Base-by-base conservation (phyloP, 176 grass and related monocot genomes). In the Miscanthus lutarioriparius region DNA sequence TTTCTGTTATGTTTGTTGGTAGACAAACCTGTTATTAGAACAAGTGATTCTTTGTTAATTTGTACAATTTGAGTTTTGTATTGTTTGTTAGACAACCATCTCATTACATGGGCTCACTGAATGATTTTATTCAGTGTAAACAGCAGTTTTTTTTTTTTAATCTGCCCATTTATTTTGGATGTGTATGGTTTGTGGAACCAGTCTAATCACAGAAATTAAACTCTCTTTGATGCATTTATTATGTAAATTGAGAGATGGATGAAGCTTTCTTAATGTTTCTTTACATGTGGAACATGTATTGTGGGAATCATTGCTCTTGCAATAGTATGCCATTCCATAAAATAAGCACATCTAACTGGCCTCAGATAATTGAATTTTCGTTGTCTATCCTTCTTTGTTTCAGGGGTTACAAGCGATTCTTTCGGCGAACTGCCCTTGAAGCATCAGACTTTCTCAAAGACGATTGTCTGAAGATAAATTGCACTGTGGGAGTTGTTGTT, bases 331-430 rank as follows among this genome's bases (percentile, higher is more conserved):
- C 16, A 41, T 77, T 76, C 27, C 37, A 59, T 81, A 16, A 64
- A 49, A 1, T 70, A 38, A 72, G 5, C 23, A 36, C 14, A 28
- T 13, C 26, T 38, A 51, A 82, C 38, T 20, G 44, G 70, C 37
- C 54, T 86, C n/a, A 56, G 58, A 65, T 20, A 36, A 70, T 72
- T 6, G 12, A 62, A 43, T 71, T 84, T 65, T 79, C 47, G 40
- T n/a, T n/a, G n/a, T 85, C 67, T 59, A 22, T 86, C 62, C 38
- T 75, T 12, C 82, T 56, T 83, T 33, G 64, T 83, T 75, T 86
- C 80, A 97, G 95, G 95, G 95, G 95, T 77, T 97, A 95, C 71
- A 97, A 94, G 67, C 84, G 95, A n/a, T 94, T 97, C 72, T 97
- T 93, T 86, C 85, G 92, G 25, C 86, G 90, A 81, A 88, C 90